A percentile compares a stretch with the other conserved stretches of the same genome.
Evolutionary conservation across 192 early-diverging fungal species (phyloP).

Genomic region (Pilaira anomala): DNA sequence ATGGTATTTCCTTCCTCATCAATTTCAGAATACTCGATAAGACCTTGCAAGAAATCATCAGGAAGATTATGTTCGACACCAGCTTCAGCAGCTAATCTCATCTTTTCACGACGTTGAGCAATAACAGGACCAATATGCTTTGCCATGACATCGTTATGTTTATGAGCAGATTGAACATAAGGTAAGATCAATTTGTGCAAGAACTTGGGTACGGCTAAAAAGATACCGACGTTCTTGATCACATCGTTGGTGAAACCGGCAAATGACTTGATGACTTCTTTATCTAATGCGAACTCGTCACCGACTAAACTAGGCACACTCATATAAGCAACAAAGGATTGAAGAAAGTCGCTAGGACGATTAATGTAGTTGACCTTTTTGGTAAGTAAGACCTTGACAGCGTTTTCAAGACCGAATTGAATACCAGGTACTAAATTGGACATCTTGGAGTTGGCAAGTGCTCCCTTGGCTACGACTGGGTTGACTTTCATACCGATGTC

Average conservation of each 20-base stretch:
- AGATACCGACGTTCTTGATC: conserved; percentile 15
- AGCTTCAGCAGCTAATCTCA: not conserved
- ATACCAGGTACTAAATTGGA: conserved; percentile 8
- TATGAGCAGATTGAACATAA: conserved; percentile 10
- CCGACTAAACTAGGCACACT: conserved; percentile 27
- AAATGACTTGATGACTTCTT: conserved; percentile 22
- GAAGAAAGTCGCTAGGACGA: conserved; percentile 7
- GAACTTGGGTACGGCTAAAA: conserved; percentile 15
- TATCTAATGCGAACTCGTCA: conserved; percentile 19
- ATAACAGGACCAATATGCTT: not conserved
- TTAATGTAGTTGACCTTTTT: not conserved
- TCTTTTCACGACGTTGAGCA: not conserved
- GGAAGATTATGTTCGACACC: not conserved
- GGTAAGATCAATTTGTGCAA: conserved; percentile 16
- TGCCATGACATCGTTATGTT: conserved; percentile 18
- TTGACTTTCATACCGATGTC: conserved; percentile 25
- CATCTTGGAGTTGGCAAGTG: conserved; percentile 11
- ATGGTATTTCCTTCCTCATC: conserved; percentile 5
- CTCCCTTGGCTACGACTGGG: conserved; percentile 12
- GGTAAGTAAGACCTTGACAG: not conserved
- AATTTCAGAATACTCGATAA: conserved; percentile 14
- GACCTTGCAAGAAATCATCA: conserved; percentile 19
- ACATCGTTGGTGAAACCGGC: conserved; percentile 28
- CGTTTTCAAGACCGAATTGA: conserved; percentile 8
- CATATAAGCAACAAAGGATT: conserved; percentile 27